Evolutionary conservation across 257 asterid species (phyloP).

Genomic region (Petrea volubilis): DNA sequence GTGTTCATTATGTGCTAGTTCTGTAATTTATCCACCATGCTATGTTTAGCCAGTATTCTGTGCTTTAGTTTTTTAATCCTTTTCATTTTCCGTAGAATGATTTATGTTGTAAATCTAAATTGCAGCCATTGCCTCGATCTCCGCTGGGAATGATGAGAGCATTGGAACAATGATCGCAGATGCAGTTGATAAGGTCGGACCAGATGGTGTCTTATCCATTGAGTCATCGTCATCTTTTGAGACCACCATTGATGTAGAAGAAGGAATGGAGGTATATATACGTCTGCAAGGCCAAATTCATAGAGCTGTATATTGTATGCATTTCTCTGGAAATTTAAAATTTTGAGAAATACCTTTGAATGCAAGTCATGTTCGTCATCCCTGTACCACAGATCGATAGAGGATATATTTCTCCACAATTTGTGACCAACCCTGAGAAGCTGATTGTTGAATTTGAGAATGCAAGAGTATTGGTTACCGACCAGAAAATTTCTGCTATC

Average conservation of each 20-base stretch:
- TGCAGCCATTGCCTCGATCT: conserved; percentile 90
- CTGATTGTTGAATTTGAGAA: conserved; percentile 82
- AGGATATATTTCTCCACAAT: conserved; percentile 95
- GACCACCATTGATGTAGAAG: conserved; percentile 96
- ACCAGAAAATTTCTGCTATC: conserved; percentile 85
- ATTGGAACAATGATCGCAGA: conserved; percentile 93
- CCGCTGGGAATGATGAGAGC: conserved; percentile 87
- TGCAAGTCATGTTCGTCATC: no score
- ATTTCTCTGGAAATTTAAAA: no score
- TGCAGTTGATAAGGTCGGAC: conserved; percentile 97
- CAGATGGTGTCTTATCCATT: conserved; percentile 95
- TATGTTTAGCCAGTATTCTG: no score
- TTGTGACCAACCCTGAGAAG: conserved; percentile 91
- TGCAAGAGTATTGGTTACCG: conserved; percentile 77
- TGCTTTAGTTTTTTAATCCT: no score
- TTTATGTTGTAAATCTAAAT: no score
- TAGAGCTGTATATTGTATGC: no score
- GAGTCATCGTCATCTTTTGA: conserved; percentile 97
- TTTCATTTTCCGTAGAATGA: no score
- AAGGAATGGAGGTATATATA: conserved; percentile 92
- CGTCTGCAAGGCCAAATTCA: background rate
- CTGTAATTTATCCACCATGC: background rate
- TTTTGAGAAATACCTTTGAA: no score
- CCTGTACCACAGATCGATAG: conserved; percentile 70
- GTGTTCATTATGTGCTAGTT: background rate